Conservation (phyloP, 1,284 basidiomycete genomes). For the Pseudozyma thailandica region DNA sequence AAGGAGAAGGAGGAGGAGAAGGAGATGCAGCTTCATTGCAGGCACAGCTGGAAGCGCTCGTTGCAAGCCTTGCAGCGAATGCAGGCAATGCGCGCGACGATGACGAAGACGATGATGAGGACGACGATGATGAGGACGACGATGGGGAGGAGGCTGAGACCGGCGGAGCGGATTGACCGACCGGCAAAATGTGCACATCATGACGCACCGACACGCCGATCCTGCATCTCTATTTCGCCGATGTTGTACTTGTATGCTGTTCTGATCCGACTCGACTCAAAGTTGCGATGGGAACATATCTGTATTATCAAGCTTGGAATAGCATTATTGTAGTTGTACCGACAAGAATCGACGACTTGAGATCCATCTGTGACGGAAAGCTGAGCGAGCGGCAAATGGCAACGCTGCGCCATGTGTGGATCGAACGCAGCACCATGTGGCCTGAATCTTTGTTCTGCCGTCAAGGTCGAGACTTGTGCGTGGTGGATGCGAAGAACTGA, state of each 20-base stretch:
- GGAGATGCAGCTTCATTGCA: conserved; percentile 42
- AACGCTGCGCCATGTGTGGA: no score
- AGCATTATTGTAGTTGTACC: conserved; percentile 34
- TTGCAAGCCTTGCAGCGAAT: conserved; percentile 52
- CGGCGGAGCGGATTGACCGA: neutral
- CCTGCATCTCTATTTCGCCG: neutral
- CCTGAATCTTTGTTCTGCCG: no score
- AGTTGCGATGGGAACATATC: no score
- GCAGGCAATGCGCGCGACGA: conserved; percentile 35
- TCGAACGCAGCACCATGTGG: no score
- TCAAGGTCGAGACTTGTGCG: no score
- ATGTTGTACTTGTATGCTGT: conserved; percentile 1
- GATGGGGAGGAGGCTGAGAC: neutral
- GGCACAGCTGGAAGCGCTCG: conserved; percentile 54
- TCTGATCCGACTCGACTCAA: no score
- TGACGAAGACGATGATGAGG: conserved; percentile 30
- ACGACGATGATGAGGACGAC: conserved; percentile 5
- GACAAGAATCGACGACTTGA: neutral
- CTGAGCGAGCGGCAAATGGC: neutral
- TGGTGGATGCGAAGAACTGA: no score
- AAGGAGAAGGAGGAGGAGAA: neutral
- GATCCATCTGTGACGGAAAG: neutral
- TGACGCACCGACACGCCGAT: neutral
- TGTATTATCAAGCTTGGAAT: conserved; percentile 16
- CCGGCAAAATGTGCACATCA: neutral